Percentiles rank a stretch among this genome's conserved stretches.
These are phyloP conservation scores for Vigna radiata DNA, from an alignment of 306 rosid genomes.

Conservation along the genomic window DNA sequence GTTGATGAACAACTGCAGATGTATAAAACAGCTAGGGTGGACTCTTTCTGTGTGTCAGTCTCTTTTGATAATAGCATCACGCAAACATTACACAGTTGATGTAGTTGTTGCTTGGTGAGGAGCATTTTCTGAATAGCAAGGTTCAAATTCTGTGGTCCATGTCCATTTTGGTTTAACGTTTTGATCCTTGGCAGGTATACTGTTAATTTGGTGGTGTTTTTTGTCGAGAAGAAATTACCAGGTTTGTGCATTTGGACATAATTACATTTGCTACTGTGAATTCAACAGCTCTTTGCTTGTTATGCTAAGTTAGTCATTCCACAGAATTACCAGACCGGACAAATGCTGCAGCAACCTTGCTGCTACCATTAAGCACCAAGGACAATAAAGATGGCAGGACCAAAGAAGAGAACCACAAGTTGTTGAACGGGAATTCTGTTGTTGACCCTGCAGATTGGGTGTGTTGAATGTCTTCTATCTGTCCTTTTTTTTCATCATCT, in stretches of 20 bases:
- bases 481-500: neutral
- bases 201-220: conserved; percentile 93
- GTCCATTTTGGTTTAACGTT: conserved; percentile 26
- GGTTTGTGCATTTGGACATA: conserved; percentile 58
- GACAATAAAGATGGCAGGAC: conserved; percentile 77
- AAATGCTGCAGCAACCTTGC: conserved; percentile 52
- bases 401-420: conserved; percentile 91
- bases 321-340: conserved; percentile 91
- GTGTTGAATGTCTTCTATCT: conserved; percentile 34
- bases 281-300: conserved; percentile 16
- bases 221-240: conserved; percentile 82
- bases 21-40: conserved; percentile 88
- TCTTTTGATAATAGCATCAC: conserved; percentile 92
- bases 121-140: conserved; percentile 10
- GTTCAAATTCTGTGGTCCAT: conserved; percentile 15
- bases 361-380: conserved; percentile 79
- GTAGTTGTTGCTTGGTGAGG: conserved; percentile 96
- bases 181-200: conserved; percentile 77
- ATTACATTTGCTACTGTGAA: conserved; percentile 30
- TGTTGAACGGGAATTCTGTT: conserved; percentile 74
- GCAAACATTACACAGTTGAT: conserved; percentile 97
- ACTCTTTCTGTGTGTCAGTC: conserved; percentile 79
- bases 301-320: conserved; percentile 47
- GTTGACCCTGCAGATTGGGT: conserved; percentile 92
- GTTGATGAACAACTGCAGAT: conserved; percentile 56